A percentile compares a stretch with the other conserved stretches of the same genome.
Evolutionary conservation across 768 basidiomycete species (phyloP).

Genomic region (Trichaptum fuscoviolaceum): DNA sequence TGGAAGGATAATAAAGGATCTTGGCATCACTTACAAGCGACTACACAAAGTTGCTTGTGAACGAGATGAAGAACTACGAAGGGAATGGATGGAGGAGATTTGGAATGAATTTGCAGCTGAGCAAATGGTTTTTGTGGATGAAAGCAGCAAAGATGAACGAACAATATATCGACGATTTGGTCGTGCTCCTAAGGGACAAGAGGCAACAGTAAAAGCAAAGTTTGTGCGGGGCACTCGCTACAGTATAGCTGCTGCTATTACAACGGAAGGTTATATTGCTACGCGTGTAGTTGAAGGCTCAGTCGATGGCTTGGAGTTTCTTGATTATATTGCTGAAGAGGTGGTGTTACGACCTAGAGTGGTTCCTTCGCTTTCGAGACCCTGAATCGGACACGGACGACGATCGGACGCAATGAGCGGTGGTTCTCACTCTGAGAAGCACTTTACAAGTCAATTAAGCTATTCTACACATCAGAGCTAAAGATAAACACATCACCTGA

Average conservation of each 20-base stretch:
- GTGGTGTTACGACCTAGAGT: no score
- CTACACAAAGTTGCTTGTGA: slow-evolving; percentile 15
- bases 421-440: no score
- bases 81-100: slow-evolving; percentile 12
- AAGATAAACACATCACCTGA: no score
- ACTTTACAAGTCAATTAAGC: no score
- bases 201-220: slow-evolving; percentile 16
- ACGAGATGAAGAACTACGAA: slow-evolving; percentile 14
- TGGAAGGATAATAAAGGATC: slow-evolving; percentile 13
- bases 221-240: slow-evolving; percentile 27
- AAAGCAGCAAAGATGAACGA: slow-evolving; percentile 30
- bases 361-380: no score
- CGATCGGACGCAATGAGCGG: no score
- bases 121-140: slow-evolving; percentile 20
- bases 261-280: slow-evolving; percentile 30
- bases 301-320: slow-evolving; percentile 27
- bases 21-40: slow-evolving; percentile 22
- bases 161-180: slow-evolving; percentile 23
- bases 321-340: slow-evolving; percentile 30
- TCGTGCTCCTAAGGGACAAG: slow-evolving; percentile 17
- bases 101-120: slow-evolving; percentile 11
- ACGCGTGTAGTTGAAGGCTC: slow-evolving; percentile 26
- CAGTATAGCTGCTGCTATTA: slow-evolving; percentile 30
- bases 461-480: no score
- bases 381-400: no score